Base-by-base conservation (phyloP, 208 protist genomes). In the Wallacemonas sp. region DNA sequence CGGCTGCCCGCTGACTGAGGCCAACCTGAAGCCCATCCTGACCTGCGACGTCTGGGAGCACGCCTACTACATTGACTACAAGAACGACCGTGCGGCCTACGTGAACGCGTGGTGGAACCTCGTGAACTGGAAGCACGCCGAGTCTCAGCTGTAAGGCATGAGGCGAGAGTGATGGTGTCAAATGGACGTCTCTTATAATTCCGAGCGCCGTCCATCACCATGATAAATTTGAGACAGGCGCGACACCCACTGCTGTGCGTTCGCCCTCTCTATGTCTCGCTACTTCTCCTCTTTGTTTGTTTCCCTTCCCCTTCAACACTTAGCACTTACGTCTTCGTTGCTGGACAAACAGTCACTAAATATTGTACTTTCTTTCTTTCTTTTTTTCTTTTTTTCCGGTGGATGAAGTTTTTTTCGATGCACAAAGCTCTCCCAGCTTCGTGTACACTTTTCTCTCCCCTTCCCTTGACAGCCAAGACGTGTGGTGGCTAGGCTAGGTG, bases 1-100 rank as follows among this genome's bases (percentile, higher is more conserved):
- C 39, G 80, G 67, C 67, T 86, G 69, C 77, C 94, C 94, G 33
- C 60, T 96, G 30, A 81, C 80, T 21, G 84, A 91, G 62, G 22
- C 22, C 34, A 67, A 84, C 69, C 64, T 94, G 0, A 75, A 78
- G 65, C 94, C 93, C 9, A 62, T 97, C 30, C 68, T 98, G n/a
- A 69, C 86, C 61, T 96, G 91, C 73, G 95, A 97, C 79, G 89
- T 97, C 63, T 97, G 93, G 95, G 93, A 98, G 80, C 95, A 98
- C 81, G 96, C 96, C 15, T 98, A 97, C 90, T 98, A 98, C 79
- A 90, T 98, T 67, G 93, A 97, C 84, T 97, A 97, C 84, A 84
- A 77, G 71, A 97, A 97, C 72, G 90, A 94, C 69, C 87, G 93
- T 27, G 77, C 88, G 11, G 73, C 80, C 34, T 98, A 97, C 75